Base-by-base conservation (phyloP, 257 asterid species). In the Plectranthus barbatus region DNA sequence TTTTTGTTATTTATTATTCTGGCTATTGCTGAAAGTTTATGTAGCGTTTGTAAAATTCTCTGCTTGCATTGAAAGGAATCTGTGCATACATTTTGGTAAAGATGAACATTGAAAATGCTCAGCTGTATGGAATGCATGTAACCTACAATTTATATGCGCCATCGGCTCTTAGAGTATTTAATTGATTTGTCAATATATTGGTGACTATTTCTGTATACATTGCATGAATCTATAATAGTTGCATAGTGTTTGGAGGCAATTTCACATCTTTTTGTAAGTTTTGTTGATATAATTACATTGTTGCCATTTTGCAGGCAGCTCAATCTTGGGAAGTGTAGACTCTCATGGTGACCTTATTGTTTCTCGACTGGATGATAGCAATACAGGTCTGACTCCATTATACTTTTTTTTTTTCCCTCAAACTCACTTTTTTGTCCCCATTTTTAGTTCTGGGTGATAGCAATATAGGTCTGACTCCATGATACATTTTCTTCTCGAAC, bases 251-350 rank as follows among this genome's bases (percentile, higher is more conserved):
- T 11, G 2, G 56, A 24, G 66, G 59, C 19, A 6, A 20, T 62
- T 15, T 57, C 6, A 19, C 40, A 47, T 23, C 40, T 67, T 19
- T 55, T 67, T 31, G 44, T 9, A 47, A 42, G 13, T 49, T 45
- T 42, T 50, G 68, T 20, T 50, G 17, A 48, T 46, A 9, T 18
- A n/a, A n/a, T n/a, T n/a, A n/a, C n/a, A 17, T 2, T 52, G 8
- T 23, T 63, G 5, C 62, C 47, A 19, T 62, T 62, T 39, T 72
- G 56, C 81, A 83, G 95, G 84, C 59, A 72, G 77, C 83, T 83
- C 76, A 60, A 59, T 85, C 8, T 69, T 92, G 82, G 98, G 98
- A 71, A 92, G 97, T 60, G 97, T 89, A 44, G 97, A 92, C 81
- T 81, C 88, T 39, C 80, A 81, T 61, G 98, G 98, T 21, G 86